These are phyloP conservation scores for Peniophora sp. DNA, from an alignment of 1,284 basidiomycete genomes.

Conservation along the genomic window DNA sequence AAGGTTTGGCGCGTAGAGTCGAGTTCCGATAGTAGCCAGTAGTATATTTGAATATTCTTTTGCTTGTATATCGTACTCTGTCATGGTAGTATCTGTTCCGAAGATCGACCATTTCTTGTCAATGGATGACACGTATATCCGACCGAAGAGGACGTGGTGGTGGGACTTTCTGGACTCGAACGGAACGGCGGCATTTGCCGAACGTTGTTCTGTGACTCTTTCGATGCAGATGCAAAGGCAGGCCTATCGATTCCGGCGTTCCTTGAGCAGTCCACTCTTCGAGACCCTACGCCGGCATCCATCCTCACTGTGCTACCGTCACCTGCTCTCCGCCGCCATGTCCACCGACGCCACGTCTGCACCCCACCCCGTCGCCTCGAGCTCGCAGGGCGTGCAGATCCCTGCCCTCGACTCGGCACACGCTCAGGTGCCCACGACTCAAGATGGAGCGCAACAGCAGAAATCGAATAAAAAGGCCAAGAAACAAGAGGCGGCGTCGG, in stretches of 20 bases:
- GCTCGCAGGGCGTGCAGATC: conserved; percentile 26
- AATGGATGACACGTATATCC: background rate
- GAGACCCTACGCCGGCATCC: background rate
- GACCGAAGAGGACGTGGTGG: too few species aligned
- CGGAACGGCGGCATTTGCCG: background rate
- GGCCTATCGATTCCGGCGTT: conserved; percentile 15
- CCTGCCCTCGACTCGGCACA: conserved; percentile 25
- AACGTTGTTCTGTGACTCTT: conserved; percentile 8
- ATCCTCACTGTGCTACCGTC: background rate
- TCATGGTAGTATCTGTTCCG: background rate
- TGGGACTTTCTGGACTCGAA: too few species aligned
- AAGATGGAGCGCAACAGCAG: conserved; percentile 20
- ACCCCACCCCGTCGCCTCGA: conserved; percentile 25
- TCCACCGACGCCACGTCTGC: background rate
- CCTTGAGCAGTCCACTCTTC: conserved; percentile 1
- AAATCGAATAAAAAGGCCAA: conserved; percentile 47
- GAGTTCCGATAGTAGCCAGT: background rate
- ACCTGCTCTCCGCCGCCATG: conserved; percentile 14
- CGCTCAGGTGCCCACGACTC: conserved; percentile 5
- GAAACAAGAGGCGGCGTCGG: conserved; percentile 34
- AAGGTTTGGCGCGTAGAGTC: conserved; percentile 72
- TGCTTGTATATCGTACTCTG: background rate
- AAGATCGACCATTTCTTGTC: background rate
- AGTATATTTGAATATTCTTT: background rate
- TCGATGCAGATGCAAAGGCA: conserved; percentile 15